Evolutionary conservation across 1,139 yeast genomes (phyloP), one percentile per base, ranked within the genome.

Genomic region (Magnusiomyces paraingens): DNA sequence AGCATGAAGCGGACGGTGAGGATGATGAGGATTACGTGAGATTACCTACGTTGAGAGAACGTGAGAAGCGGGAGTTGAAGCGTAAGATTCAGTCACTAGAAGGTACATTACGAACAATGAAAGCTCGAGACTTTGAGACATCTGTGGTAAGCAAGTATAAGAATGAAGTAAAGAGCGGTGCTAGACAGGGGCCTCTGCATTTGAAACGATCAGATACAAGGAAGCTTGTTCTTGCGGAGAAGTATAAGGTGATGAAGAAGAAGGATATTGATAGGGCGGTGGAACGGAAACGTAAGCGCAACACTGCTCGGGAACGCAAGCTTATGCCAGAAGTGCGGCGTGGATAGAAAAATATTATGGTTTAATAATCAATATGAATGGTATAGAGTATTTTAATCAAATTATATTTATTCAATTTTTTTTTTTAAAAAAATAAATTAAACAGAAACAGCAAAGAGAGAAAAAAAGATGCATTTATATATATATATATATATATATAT

Each of bases 261-360:
- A 77, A 79, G 57, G 96, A 93, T 68, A 79, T 95, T 64, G 91
- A 86, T 62, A 86, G 85, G 77, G 90, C 86, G 42, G 81, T 93
- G 79, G 96, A 90, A 72, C 81, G 96, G 68, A 87, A 91, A 79
- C 81, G 98, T 67, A 91, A 91, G 86, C 87, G 85, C 79, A 81
- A 88, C 69, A 77, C 91, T 67, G 96, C 96, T 64, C 87, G 86
- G 72, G 98, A 93, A 70, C 85, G 93, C 72, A 83, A 81, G 69
- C 83, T 81, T 66, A 78, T 91, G 75, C 76, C 76, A 1, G 48
- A 55, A 47, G 67, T 64, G 50, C 61, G 73, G 22, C 57, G 49
- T 18, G 49, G 49, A 11, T 44, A 44, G 29, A 40, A 40, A 4
- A 38, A 10, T 68, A 35, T 55, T 58, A 1, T 58, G 50, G 49